Conservation (phyloP, 2,329 filamentous ascomycete species). For the Balansia obtecta region DNA sequence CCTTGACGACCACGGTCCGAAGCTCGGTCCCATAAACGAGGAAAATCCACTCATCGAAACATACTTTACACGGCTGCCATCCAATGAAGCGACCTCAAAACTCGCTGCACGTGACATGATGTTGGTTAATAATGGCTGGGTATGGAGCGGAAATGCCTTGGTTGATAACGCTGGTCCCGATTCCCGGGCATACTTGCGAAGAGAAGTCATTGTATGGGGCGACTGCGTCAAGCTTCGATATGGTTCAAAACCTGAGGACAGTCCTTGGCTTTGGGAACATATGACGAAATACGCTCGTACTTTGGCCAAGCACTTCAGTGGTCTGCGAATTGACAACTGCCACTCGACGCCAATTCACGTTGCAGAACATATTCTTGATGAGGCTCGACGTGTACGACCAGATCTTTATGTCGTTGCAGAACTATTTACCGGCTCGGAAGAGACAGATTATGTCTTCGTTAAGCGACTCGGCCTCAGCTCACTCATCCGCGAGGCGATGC, state of each 20-base stretch:
- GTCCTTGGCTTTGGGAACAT: constrained; percentile 86
- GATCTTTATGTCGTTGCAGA: constrained; percentile 90
- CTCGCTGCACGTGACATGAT: constrained; percentile 67
- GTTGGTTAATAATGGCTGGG: constrained; percentile 94
- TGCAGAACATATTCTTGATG: constrained; percentile 86
- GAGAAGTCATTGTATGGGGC: constrained; percentile 96
- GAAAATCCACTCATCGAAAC: constrained; percentile 77
- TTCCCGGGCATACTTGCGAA: constrained; percentile 84
- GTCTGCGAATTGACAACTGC: constrained; percentile 95
- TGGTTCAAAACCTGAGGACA: constrained; percentile 67
- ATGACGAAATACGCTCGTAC: constrained; percentile 89
- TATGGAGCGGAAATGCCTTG: constrained; percentile 93
- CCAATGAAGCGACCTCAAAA: constrained; percentile 65
- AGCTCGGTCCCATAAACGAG: constrained; percentile 64
- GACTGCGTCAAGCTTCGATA: constrained; percentile 97
- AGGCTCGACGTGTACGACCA: constrained; percentile 77
- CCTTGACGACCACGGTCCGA: constrained; percentile 84
- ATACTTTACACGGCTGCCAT: constrained; percentile 84
- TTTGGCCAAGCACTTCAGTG: constrained; percentile 89
- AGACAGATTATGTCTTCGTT: constrained; percentile 93
- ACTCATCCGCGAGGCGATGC: constrained; percentile 94
- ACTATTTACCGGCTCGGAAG: constrained; percentile 88
- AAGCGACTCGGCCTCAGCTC: constrained; percentile 84
- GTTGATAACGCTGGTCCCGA: constrained; percentile 84
- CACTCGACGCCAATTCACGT: constrained; percentile 93